These are phyloP conservation scores for Collybiopsis luxurians DNA, from an alignment of 768 basidiomycete species.

Conservation along the genomic window DNA sequence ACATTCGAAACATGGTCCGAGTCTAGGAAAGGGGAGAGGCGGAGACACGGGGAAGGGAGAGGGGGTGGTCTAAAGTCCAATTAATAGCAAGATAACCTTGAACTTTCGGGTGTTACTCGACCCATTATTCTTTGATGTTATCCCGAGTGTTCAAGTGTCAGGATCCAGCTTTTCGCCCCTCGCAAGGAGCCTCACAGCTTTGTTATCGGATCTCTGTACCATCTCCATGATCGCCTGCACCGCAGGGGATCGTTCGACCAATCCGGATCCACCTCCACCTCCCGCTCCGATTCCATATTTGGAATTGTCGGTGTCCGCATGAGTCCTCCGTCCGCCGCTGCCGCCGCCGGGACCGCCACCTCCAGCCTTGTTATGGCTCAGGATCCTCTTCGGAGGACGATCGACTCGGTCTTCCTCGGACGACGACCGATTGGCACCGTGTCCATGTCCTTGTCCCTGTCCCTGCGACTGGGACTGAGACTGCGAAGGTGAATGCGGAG, in stretches of 20 bases:
- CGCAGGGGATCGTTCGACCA: constrained; percentile 77
- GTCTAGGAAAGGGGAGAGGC: too few species aligned
- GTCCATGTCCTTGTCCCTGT: not conserved
- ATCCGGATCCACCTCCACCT: constrained; percentile 22
- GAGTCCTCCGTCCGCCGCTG: not conserved
- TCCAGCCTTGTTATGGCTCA: not conserved
- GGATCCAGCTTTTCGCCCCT: constrained; percentile 82
- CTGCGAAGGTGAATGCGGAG: not conserved
- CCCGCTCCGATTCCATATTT: constrained; percentile 3
- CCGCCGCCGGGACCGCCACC: too few species aligned
- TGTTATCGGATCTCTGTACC: constrained; percentile 62
- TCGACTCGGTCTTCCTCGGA: constrained; percentile 24
- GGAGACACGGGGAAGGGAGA: too few species aligned
- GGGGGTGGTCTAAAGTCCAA: too few species aligned
- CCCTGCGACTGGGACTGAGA: constrained; percentile 1
- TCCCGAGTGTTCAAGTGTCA: constrained; percentile 28
- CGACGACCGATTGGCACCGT: not conserved
- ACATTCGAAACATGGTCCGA: too few species aligned
- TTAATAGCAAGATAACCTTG: too few species aligned
- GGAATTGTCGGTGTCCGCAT: constrained; percentile 19
- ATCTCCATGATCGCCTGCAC: constrained; percentile 83
- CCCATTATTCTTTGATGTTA: too few species aligned
- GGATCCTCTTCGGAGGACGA: constrained; percentile 15
- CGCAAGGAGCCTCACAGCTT: constrained; percentile 75
- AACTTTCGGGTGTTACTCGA: too few species aligned